Evolutionary conservation across 495 filamentous ascomycete species (phyloP).

Genomic region (Glarea lozoyensis): DNA sequence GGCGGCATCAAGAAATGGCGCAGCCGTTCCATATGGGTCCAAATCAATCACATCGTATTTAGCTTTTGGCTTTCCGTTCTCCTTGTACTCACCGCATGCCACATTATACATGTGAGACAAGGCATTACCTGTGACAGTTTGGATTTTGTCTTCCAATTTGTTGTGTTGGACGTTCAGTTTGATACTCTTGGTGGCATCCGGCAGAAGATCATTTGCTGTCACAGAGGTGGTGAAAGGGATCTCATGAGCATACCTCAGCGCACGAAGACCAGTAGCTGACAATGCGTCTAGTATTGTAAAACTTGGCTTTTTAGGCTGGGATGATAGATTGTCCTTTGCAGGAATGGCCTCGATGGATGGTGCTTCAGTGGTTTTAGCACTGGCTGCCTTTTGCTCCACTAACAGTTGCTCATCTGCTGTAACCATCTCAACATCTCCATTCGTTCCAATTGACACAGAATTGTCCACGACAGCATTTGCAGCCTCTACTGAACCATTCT

Average conservation of each 20-base stretch:
- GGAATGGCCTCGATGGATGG: neutral
- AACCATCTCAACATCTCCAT: neutral
- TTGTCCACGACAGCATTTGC: neutral
- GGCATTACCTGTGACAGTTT: slow-evolving; percentile 67
- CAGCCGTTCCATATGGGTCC: slow-evolving; percentile 90
- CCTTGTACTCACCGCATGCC: slow-evolving; percentile 32
- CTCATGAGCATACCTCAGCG: slow-evolving; percentile 85
- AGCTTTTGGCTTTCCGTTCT: slow-evolving; percentile 21
- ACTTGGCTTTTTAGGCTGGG: slow-evolving; percentile 12
- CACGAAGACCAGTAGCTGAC: slow-evolving; percentile 88
- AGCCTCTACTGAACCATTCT: no score
- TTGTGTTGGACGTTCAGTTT: slow-evolving; percentile 79
- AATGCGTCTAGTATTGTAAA: slow-evolving; percentile 91
- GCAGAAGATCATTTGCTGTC: slow-evolving; percentile 82
- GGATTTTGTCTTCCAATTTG: slow-evolving; percentile 57
- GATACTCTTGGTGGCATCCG: slow-evolving; percentile 70
- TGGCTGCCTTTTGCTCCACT: neutral
- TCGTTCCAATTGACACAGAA: no score
- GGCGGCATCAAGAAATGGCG: slow-evolving; percentile 83
- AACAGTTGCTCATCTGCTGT: neutral
- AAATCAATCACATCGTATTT: slow-evolving; percentile 93
- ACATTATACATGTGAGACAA: slow-evolving; percentile 79
- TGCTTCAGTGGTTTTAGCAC: neutral
- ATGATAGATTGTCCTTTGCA: slow-evolving; percentile 5
- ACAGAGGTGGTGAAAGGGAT: slow-evolving; percentile 73